These are phyloP conservation scores for Rauvolfia tetraphylla DNA, from an alignment of 257 asterid genomes.

Conservation along the genomic window DNA sequence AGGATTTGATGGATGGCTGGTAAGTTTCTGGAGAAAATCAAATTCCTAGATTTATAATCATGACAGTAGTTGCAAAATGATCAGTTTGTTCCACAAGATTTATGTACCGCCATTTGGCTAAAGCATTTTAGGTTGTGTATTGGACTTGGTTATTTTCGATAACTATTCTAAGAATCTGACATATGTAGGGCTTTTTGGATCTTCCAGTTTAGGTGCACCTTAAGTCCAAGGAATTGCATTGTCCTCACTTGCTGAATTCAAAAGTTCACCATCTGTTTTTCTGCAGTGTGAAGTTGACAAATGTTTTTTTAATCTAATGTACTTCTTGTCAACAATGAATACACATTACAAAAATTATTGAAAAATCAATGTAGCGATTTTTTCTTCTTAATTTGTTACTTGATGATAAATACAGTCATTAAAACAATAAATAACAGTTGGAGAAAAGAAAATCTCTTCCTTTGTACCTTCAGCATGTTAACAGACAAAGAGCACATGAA, in stretches of 20 bases:
- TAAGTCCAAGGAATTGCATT: neutral
- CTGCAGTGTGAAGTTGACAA: neutral
- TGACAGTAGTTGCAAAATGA: neutral
- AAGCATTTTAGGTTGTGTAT: neutral
- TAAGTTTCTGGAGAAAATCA: constrained; percentile 27
- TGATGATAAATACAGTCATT: neutral
- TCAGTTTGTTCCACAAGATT: neutral
- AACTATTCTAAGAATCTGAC: neutral
- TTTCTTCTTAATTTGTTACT: neutral
- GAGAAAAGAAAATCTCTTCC: neutral
- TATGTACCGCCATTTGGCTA: neutral
- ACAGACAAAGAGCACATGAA: neutral
- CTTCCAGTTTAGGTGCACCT: neutral
- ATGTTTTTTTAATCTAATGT: neutral
- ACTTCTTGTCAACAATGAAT: neutral
- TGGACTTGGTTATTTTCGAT: neutral
- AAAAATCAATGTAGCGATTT: neutral
- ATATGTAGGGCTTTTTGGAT: neutral
- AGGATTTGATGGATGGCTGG: constrained; percentile 99
- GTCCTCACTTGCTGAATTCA: neutral
- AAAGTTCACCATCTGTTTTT: neutral
- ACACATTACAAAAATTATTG: neutral
- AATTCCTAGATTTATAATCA: neutral
- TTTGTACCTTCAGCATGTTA: neutral
- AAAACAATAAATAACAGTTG: neutral